Percentiles rank a stretch among this genome's conserved stretches.
Evolutionary conservation across 306 rosid genomes (phyloP).

Genomic region (Prunus padus): DNA sequence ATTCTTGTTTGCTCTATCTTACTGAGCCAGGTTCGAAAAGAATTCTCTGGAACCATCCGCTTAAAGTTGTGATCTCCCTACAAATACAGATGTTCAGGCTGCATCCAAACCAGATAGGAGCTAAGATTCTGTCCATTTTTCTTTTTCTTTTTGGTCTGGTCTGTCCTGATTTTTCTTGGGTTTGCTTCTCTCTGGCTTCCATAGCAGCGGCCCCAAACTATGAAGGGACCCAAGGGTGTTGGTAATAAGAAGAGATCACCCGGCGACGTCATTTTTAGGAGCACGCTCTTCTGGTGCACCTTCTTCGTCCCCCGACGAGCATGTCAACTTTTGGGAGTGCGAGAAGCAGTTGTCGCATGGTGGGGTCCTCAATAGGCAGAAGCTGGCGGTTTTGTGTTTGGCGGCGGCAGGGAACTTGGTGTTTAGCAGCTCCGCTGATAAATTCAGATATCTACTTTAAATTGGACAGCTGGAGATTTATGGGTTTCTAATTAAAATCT

Average conservation of each 20-base stretch:
- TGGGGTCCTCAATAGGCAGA: constrained; percentile 74
- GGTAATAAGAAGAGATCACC: not conserved
- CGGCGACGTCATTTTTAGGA: constrained; percentile 53
- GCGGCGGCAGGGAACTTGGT: constrained; percentile 49
- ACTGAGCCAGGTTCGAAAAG: too few relatives aligned
- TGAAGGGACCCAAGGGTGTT: not conserved
- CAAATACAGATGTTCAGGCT: too few relatives aligned
- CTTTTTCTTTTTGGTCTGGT: too few relatives aligned
- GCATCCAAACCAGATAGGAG: too few relatives aligned
- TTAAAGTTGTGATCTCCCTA: too few relatives aligned
- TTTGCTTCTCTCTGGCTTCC: not conserved
- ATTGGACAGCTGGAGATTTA: too few relatives aligned
- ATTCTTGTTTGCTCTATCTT: too few relatives aligned
- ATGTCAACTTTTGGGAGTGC: constrained; percentile 69
- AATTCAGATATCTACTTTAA: not conserved
- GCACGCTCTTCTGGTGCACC: constrained; percentile 67
- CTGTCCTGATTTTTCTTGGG: not conserved
- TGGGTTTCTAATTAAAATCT: too few relatives aligned
- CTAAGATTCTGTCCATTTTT: too few relatives aligned
- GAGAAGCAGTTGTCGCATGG: constrained; percentile 52
- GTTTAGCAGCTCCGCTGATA: constrained; percentile 80
- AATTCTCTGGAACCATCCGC: too few relatives aligned
- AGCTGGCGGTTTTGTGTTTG: constrained; percentile 68
- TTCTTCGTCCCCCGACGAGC: constrained; percentile 64
- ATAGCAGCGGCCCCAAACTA: not conserved